Percentiles rank a stretch among this genome's conserved stretches.
Evolutionary conservation across 192 early-diverging fungal genomes (phyloP).

Genomic region (Mortierella antarctica): DNA sequence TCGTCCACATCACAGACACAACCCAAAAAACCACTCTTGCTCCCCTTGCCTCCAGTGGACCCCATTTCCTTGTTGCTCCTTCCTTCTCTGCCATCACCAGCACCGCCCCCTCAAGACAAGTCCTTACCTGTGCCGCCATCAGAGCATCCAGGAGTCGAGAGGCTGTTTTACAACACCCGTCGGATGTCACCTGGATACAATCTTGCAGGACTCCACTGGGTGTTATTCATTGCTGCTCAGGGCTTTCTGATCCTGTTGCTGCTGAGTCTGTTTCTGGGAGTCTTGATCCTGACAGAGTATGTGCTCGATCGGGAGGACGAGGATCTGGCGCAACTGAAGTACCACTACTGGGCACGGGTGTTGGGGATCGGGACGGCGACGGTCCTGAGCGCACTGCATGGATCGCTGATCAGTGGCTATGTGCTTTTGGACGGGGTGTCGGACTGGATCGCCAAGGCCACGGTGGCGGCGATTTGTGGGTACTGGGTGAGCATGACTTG

Average conservation of each 20-base stretch:
- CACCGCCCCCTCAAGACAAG: neutral
- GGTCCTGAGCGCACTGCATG: slow-evolving; percentile 34
- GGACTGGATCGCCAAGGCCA: slow-evolving; percentile 49
- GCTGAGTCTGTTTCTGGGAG: slow-evolving; percentile 27
- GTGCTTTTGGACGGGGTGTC: slow-evolving; percentile 38
- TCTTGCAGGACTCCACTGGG: slow-evolving; percentile 14
- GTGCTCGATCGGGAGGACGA: slow-evolving; percentile 43
- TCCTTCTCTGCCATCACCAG: neutral
- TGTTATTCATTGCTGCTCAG: slow-evolving; percentile 16
- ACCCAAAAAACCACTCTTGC: neutral
- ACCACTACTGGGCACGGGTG: slow-evolving; percentile 29
- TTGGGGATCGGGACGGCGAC: slow-evolving; percentile 28
- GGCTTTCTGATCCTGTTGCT: slow-evolving; percentile 15
- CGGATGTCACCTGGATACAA: slow-evolving; percentile 13
- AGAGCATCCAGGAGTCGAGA: neutral
- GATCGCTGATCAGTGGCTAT: slow-evolving; percentile 43
- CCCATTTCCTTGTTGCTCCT: neutral
- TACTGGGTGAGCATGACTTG: slow-evolving; percentile 33
- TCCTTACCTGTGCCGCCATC: neutral
- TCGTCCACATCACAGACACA: neutral
- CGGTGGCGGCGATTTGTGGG: slow-evolving; percentile 15
- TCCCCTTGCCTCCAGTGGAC: neutral
- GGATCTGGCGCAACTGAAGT: slow-evolving; percentile 4
- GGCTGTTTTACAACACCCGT: neutral
- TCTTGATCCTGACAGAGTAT: slow-evolving; percentile 45